Evolutionary conservation across 345 rosid genomes (phyloP), one percentile per base, ranked within the genome.

Genomic region (Carallia pectinifolia): DNA sequence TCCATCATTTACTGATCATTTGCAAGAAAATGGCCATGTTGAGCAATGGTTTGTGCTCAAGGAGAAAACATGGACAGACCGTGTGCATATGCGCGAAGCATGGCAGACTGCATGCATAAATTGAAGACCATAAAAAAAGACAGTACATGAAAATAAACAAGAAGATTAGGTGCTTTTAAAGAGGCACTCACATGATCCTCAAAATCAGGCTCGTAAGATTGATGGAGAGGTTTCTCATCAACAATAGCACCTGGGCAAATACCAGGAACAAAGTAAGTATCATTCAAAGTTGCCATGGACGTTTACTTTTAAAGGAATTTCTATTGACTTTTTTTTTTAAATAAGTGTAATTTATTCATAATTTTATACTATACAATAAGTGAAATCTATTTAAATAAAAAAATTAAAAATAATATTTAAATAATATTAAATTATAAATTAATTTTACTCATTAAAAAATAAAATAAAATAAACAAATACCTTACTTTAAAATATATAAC

Each of bases 151-250:
- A 30, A 36, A 16, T 16, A 55, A 23, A 37, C 23, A 54, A 55
- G n/a, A 23, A 37, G 6, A 29, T n/a, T 52, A 38, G 68, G 71
- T 76, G 48, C 65, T 63, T 39, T 29, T 53, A 44, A 65, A 77
- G 62, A 31, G 53, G 67, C 62, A 86, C 97, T 90, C 74, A 90
- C 99, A 71, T 90, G 89, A 79, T 90, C 97, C 86, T 91, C 97
- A 53, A 90, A 94, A 78, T 89, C 94, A 12, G 97, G 62, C 96
- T 90, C 29, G 87, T 77, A 68, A 94, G 83, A 78, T 94, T 94
- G 80, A 91, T 84, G 53, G 97, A 86, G 61, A 94, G 95, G 74
- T 94, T 94, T 84, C 97, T 87, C 98, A 94, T 94, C 83, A 91
- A 72, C 78, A 94, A 75, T 67, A 94, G 75, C 74, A 88, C 96